phyloP scores from a whole-genome alignment of 805 yeast species.

The Soucietia sequanensis region DNA sequence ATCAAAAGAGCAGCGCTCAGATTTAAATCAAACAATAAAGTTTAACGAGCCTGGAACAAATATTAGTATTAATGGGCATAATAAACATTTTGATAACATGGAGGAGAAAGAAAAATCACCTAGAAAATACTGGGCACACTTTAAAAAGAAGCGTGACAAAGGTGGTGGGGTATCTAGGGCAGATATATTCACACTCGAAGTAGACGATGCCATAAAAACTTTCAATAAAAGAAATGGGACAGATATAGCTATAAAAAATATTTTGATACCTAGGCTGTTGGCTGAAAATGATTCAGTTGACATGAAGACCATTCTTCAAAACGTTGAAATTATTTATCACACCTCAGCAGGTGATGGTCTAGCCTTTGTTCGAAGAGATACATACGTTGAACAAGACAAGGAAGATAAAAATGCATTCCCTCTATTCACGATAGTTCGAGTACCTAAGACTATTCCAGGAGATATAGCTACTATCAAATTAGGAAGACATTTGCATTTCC shows the following conservation, averaged over 20 bases:
- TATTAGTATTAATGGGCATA: too few relatives aligned
- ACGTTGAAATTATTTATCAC: slow-evolving; percentile 23
- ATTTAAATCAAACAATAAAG: too few relatives aligned
- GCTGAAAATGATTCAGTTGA: too few relatives aligned
- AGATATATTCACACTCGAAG: slow-evolving; percentile 22
- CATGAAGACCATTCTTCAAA: slow-evolving; percentile 4
- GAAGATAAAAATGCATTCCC: not conserved
- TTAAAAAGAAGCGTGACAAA: slow-evolving; percentile 30
- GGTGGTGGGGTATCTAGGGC: slow-evolving; percentile 26
- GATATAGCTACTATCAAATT: slow-evolving; percentile 31
- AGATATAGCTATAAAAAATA: not conserved
- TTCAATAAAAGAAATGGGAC: slow-evolving; percentile 7
- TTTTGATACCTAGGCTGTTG: too few relatives aligned
- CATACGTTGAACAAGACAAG: slow-evolving; percentile 11
- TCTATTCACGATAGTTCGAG: slow-evolving; percentile 21
- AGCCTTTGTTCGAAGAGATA: slow-evolving; percentile 25
- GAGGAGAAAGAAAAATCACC: not conserved
- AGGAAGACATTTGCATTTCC: slow-evolving; percentile 26
- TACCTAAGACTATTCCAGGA: slow-evolving; percentile 41
- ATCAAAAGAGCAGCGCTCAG: too few relatives aligned
- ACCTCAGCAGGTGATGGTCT: slow-evolving; percentile 38
- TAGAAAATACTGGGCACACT: not conserved
- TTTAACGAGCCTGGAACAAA: too few relatives aligned
- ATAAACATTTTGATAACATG: too few relatives aligned
- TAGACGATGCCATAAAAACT: slow-evolving; percentile 19